Evolutionary conservation across 164 flowering plant species (phyloP).

Genomic region (Annona squamosa): DNA sequence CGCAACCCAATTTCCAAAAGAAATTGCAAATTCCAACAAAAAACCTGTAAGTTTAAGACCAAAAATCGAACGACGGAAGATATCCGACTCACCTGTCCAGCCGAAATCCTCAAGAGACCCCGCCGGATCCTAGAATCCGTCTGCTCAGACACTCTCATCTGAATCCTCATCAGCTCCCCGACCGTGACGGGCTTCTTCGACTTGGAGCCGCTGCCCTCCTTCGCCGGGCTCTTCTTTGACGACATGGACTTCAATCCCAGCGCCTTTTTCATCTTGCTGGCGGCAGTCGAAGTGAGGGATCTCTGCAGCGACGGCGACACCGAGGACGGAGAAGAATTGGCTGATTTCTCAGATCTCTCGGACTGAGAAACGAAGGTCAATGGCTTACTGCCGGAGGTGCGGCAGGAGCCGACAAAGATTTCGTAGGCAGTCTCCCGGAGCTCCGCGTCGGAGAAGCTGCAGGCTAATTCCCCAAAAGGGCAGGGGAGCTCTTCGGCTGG

Average conservation of each 20-base stretch:
- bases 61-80: neutral
- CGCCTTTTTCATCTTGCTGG: constrained; percentile 75
- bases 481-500: constrained; percentile 36
- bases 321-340: constrained; percentile 15
- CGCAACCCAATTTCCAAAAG: neutral
- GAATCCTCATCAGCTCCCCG: constrained; percentile 73
- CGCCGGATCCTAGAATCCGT: constrained; percentile 66
- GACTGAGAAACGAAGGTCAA: constrained; percentile 41
- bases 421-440: constrained; percentile 75
- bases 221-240: constrained; percentile 16
- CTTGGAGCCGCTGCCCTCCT: constrained; percentile 21
- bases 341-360: constrained; percentile 16
- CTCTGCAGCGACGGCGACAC: constrained; percentile 43
- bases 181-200: constrained; percentile 42
- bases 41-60: neutral
- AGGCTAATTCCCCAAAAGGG: constrained; percentile 55
- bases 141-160: constrained; percentile 83
- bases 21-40: too few relatives aligned
- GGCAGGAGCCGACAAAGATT: constrained; percentile 67
- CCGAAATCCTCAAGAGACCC: constrained; percentile 67
- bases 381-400: constrained; percentile 66
- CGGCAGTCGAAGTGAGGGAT: constrained; percentile 59
- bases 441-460: constrained; percentile 49
- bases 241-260: constrained; percentile 42
- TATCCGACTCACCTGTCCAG: constrained; percentile 58